Base-by-base conservation (phyloP, 2,329 filamentous ascomycete species). In the Pseudogymnoascus sp. region DNA sequence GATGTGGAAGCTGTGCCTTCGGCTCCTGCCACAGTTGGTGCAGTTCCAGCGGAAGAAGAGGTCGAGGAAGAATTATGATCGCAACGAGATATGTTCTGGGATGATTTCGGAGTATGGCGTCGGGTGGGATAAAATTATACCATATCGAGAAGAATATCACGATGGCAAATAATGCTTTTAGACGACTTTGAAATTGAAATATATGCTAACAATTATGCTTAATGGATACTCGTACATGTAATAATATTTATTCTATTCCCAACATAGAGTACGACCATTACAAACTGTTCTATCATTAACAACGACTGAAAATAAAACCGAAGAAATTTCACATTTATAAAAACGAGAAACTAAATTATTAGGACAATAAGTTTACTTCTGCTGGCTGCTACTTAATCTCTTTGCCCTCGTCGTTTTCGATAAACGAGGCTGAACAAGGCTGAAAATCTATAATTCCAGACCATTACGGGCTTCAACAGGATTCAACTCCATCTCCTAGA, bases 81-180 rank as follows among this genome's bases (percentile, higher is more conserved):
- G 33, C 35, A 31, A 60, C 21, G 59, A 60, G 33, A 60, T 42
- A 60, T 40, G 33, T 26, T 40, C n/a, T 26, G 33, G 59, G 35
- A 29, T 17, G 59, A 7, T 17, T 60, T 38, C 35, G 59, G 59
- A 38, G 59, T 60, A 17, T n/a, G 59, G 59, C 38, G 59, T 40
- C 21, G 59, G 59, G 19, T n/a, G 59, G 59, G 59, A 60, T 29
- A 60, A 60, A 60, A 60, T 60, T 60, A 60, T 60, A 60, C 59
- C 59, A 60, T 42, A 40, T 60, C 38, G 59, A 60, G 59, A 40
- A 60, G 59, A 60, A 42, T 60, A 40, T 60, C 35, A 60, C 35
- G 38, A 60, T 60, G 59, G 38, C n/a, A 56, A 56, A 56, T 56
- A 35, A 56, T 56, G 29, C 50, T 33, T 29, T 56, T 56, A 56